Evolutionary conservation across 2,329 filamentous ascomycete species (phyloP).

Genomic region (Clarireedia paspali): DNA sequence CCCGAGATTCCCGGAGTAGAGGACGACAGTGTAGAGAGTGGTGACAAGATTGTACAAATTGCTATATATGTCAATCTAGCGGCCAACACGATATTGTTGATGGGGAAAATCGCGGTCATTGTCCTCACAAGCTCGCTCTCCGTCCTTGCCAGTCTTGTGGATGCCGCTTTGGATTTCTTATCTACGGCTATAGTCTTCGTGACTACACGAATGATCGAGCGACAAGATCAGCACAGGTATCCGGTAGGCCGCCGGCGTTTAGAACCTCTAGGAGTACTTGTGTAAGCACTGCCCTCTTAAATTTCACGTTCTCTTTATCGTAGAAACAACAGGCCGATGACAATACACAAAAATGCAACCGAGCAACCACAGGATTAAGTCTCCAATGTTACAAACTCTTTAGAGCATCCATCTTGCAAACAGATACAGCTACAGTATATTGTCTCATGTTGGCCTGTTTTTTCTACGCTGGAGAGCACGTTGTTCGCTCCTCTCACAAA

Average conservation of each 20-base stretch:
- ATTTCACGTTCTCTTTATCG: background rate
- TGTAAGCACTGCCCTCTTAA: slow-evolving; percentile 23
- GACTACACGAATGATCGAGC: slow-evolving; percentile 49
- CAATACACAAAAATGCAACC: no score
- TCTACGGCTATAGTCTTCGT: slow-evolving; percentile 52
- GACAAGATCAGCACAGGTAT: slow-evolving; percentile 36
- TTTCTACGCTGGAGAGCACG: no score
- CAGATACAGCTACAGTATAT: no score
- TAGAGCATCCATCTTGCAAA: no score
- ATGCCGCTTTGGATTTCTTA: slow-evolving; percentile 52
- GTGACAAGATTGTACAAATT: slow-evolving; percentile 68
- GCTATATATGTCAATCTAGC: slow-evolving; percentile 69
- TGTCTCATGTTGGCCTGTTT: no score
- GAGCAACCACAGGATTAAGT: no score
- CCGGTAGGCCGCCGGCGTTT: slow-evolving; percentile 49
- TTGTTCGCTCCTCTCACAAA: background rate
- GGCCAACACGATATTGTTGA: slow-evolving; percentile 50
- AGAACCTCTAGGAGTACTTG: slow-evolving; percentile 54
- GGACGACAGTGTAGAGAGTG: slow-evolving; percentile 65
- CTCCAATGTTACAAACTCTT: no score
- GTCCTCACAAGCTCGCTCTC: slow-evolving; percentile 50
- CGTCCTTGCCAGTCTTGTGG: slow-evolving; percentile 52
- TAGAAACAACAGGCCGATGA: background rate
- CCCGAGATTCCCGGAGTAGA: slow-evolving; percentile 63
- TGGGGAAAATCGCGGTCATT: slow-evolving; percentile 47